These are phyloP conservation scores for Heritiera fomes DNA, from an alignment of 345 rosid species.

Conservation along the genomic window DNA sequence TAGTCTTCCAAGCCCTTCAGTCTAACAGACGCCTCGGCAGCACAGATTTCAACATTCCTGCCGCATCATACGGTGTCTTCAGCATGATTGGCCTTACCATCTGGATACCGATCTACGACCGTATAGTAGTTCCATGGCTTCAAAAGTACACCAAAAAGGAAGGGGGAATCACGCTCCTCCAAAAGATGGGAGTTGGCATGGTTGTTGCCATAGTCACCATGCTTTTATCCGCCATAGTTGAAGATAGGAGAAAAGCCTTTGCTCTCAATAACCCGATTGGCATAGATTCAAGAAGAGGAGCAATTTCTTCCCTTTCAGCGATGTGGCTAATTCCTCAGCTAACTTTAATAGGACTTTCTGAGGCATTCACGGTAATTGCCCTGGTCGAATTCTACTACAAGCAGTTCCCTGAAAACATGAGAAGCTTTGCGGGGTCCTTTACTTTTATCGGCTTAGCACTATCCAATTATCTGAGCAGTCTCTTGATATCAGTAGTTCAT, in stretches of 20 bases:
- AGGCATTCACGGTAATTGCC: constrained; percentile 36
- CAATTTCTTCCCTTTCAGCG: constrained; percentile 39
- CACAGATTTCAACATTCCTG: constrained; percentile 32
- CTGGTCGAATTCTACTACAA: constrained; percentile 44
- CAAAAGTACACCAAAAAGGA: constrained; percentile 30
- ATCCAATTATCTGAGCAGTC: constrained; percentile 38
- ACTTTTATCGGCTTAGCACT: constrained; percentile 33
- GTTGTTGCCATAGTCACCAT: constrained; percentile 18
- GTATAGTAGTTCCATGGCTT: constrained; percentile 31
- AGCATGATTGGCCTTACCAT: constrained; percentile 32
- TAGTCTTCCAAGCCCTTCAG: constrained; percentile 40
- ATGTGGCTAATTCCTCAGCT: constrained; percentile 44
- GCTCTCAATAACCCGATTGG: constrained; percentile 39
- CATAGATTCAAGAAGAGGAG: constrained; percentile 32
- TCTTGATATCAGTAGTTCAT: constrained; percentile 34
- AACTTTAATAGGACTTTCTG: constrained; percentile 33
- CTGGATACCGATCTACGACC: constrained; percentile 43
- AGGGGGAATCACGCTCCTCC: constrained; percentile 41
- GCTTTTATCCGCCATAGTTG: constrained; percentile 38
- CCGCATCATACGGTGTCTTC: constrained; percentile 34
- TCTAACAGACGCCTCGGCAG: constrained; percentile 30
- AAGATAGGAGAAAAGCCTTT: constrained; percentile 29
- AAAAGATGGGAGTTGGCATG: constrained; percentile 35
- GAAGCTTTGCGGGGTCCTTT: constrained; percentile 38
- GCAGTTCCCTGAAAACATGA: constrained; percentile 47